A percentile compares a stretch with the other conserved stretches of the same genome.
Evolutionary conservation across 805 yeast genomes (phyloP).

Genomic region (Metschnikowia amazonensis): DNA sequence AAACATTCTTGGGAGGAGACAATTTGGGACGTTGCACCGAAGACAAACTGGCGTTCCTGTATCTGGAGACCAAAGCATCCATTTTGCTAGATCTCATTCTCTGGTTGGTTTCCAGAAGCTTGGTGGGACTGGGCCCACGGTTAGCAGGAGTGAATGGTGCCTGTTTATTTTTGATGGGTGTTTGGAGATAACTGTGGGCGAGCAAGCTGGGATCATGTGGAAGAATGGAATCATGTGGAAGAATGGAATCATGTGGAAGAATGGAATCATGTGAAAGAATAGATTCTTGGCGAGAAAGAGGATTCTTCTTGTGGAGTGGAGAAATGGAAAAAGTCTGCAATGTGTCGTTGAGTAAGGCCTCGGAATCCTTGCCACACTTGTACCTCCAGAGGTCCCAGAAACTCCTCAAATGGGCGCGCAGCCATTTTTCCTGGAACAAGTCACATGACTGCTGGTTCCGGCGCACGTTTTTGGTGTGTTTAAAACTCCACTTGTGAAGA

Average conservation of each 20-base stretch:
- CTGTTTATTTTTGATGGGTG: slow-evolving; percentile 33
- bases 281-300: background rate
- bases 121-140: slow-evolving; percentile 26
- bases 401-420: slow-evolving; percentile 23
- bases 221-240: too few species aligned
- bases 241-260: too few species aligned
- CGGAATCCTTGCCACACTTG: slow-evolving; percentile 19
- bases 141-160: slow-evolving; percentile 24
- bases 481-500: slow-evolving; percentile 36
- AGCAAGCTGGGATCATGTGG: background rate
- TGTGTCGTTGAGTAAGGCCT: background rate
- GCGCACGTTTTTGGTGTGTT: slow-evolving; percentile 28
- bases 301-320: slow-evolving; percentile 2
- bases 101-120: slow-evolving; percentile 38
- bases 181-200: slow-evolving; percentile 25
- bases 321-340: slow-evolving; percentile 2
- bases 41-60: slow-evolving; percentile 18
- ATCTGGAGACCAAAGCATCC: slow-evolving; percentile 33
- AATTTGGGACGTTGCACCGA: background rate
- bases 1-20: slow-evolving; percentile 2
- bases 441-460: slow-evolving; percentile 36
- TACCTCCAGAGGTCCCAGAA: slow-evolving; percentile 39
- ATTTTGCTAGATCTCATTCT: slow-evolving; percentile 31
- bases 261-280: too few species aligned
- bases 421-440: slow-evolving; percentile 32